Evolutionary conservation across 192 early-diverging fungal species (phyloP), one percentile per base, ranked within the genome.

Genomic region (Chytriomyces confervae): DNA sequence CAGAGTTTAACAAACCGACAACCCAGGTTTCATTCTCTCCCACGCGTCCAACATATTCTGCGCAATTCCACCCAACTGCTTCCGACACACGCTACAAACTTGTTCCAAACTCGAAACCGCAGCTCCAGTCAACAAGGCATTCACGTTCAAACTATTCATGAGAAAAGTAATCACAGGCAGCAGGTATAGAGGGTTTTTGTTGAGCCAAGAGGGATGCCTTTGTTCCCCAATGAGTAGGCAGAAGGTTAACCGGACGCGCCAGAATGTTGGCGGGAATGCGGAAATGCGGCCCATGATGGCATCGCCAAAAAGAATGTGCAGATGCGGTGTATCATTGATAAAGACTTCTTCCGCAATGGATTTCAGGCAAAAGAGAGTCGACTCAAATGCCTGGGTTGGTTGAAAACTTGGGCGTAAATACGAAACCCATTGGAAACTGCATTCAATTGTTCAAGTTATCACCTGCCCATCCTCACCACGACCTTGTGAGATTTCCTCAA

Each of bases 131-230:
- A 81, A 10, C 43, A 51, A 46, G 45, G 73, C 68, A 7, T 20
- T 43, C 20, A 64, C 48, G 29, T 48, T 66, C 49, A 76, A 50
- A 18, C 67, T 72, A 20, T 44, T 63, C 62, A 77, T 76, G 47
- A 85, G 72, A 50, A 77, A 85, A 7, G 45, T 65, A 7, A 79
- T 61, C 11, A 79, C 70, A 24, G 57, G 70, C 3, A 66, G 44
- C 24, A 85, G 24, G 49, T 78, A 66, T 13, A 45, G 16, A 5
- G 84, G 65, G 65, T 82, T 71, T 64, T 49, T 43, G n/a, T 29
- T 61, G 18, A 85, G 62, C 81, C 81, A 85, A 46, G 66, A 66
- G 7, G 77, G 66, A 67, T 82, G 79, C 47, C 77, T 45, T 16
- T 76, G 69, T 72, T 64, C 69, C 9, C 71, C 61, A 72, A 82